Percentiles rank a stretch among this genome's conserved stretches.
Conservation (phyloP, 129 eudicot genomes). For the Mikania micrantha region DNA sequence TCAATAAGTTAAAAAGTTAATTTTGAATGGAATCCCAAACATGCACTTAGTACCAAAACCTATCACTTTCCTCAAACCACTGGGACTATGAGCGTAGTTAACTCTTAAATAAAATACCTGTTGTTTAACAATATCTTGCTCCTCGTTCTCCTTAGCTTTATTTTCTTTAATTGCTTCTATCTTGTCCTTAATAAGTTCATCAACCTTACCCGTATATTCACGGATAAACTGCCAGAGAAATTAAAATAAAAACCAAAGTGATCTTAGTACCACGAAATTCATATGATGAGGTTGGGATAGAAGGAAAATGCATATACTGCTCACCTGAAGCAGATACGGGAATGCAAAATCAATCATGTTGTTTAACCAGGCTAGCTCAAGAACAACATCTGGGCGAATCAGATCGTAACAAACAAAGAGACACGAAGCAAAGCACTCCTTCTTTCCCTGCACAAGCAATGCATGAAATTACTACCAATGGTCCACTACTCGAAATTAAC, state of each 20-base stretch:
- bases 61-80: too few species aligned
- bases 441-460: constrained; percentile 76
- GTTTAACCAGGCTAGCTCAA: constrained; percentile 97
- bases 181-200: constrained; percentile 72
- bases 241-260: not conserved
- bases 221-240: constrained; percentile 67
- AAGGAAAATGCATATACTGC: not conserved
- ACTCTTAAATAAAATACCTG: too few species aligned
- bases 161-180: constrained; percentile 61
- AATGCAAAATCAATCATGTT: constrained; percentile 96
- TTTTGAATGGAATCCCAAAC: too few species aligned
- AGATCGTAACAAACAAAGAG: constrained; percentile 88
- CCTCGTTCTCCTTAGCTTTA: constrained; percentile 78
- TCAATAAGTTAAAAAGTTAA: too few species aligned
- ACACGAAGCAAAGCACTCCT: constrained; percentile 97
- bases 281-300: not conserved
- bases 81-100: too few species aligned
- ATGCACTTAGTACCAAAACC: too few species aligned
- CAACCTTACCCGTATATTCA: constrained; percentile 83
- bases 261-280: not conserved
- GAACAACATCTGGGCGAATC: constrained; percentile 87
- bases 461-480: not conserved
- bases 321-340: constrained; percentile 98
- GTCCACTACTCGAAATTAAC: not conserved
- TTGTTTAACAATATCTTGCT: constrained; percentile 69